Percentiles rank a stretch among this genome's conserved stretches.
phyloP scores from a whole-genome alignment of 441 rosid genomes.

The Mallotus repandus region DNA sequence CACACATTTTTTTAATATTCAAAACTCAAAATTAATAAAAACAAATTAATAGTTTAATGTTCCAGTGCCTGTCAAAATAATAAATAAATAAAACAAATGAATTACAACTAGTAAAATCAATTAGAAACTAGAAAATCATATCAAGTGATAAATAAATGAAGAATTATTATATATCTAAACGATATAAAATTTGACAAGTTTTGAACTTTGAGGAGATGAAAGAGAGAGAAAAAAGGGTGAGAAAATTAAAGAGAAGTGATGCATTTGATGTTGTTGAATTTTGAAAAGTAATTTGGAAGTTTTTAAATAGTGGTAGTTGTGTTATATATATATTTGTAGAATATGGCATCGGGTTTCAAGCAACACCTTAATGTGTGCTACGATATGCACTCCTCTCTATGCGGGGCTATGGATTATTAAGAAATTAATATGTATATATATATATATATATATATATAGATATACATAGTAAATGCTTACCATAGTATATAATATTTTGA shows the following conservation, averaged over 20 bases:
- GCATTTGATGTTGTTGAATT: background rate
- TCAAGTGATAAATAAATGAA: too few species aligned
- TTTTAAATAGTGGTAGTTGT: too few species aligned
- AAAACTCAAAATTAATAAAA: too few species aligned
- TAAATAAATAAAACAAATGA: too few species aligned
- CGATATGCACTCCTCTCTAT: conserved; percentile 45
- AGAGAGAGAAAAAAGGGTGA: conserved; percentile 19
- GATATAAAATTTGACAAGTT: too few species aligned
- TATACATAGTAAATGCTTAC: conserved; percentile 4
- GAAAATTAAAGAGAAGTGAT: background rate
- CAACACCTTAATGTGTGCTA: conserved; percentile 41
- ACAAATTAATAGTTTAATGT: too few species aligned
- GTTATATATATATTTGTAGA: background rate
- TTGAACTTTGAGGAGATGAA: conserved; percentile 33
- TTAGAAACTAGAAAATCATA: too few species aligned
- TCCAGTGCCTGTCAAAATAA: too few species aligned
- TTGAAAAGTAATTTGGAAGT: background rate
- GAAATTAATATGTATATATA: background rate
- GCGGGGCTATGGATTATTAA: conserved; percentile 24
- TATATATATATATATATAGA: too few species aligned
- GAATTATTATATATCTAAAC: too few species aligned
- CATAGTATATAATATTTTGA: background rate
- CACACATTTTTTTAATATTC: too few species aligned
- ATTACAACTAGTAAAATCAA: too few species aligned
- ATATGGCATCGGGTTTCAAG: conserved; percentile 28